Evolutionary conservation across 2,329 filamentous ascomycete species (phyloP), one percentile per base, ranked within the genome.

Genomic region (Chrysoporthe puriensis): DNA sequence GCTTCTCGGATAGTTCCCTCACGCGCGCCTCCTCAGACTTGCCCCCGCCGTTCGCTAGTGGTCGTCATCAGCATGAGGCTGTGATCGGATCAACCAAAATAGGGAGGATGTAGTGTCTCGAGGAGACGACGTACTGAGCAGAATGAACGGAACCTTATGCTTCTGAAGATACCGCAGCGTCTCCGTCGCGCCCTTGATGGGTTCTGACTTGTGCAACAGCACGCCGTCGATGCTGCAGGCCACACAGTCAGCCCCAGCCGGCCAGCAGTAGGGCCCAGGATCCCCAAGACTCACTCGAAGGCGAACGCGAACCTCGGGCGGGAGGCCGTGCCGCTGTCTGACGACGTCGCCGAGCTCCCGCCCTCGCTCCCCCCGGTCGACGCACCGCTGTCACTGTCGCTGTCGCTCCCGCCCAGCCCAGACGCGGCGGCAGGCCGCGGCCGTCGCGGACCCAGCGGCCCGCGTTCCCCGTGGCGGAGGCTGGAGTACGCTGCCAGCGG

Each of bases 111-210:
- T 48, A 21, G n/a, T n/a, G 46, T 6, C 18, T n/a, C 3, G 1
- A 48, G n/a, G 48, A 11, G 50, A 26, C 43, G 58, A 46, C 59
- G 43, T 61, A 61, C 59, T 99, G 70, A 99, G 85, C 44, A 99
- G 88, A 74, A 99, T 95, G 80, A 97, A 98, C 14, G 94, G 94
- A 58, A 97, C 93, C 59, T 87, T 84, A 74, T 94, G 85, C 59
- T 85, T 80, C 73, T 94, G 88, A 26, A 98, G 88, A 74, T 89
- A 90, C 42, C 83, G 81, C 26, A 99, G 85, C 16, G 94, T 86
- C 74, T 92, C 85, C 1, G 88, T 83, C 1, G 96, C 95, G 43
- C 92, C 91, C 1, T 93, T 91, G 59, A 98, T 89, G 3, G 92
- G 89, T 70, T 90, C 87, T 4, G 91, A 88, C 69, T 91, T 91